Base-by-base conservation (phyloP, 257 asterid genomes). In the Oldenlandia corymbosa region DNA sequence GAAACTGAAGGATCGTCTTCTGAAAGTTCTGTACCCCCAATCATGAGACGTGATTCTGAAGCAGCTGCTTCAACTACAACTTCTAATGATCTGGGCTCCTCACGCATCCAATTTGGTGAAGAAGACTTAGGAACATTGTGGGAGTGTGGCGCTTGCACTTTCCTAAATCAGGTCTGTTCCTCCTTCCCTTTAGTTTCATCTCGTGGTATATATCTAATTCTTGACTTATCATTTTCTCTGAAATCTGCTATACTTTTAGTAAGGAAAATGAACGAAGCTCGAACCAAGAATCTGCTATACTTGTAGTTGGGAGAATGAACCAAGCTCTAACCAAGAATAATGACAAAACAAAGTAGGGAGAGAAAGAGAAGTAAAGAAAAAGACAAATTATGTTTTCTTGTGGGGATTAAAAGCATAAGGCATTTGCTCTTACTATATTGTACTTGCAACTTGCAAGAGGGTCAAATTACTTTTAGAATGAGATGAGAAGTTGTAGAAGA, bases 101-200 rank as follows among this genome's bases (percentile, higher is more conserved):
- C 39, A 31, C 59, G 79, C 51, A 56, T 48, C 52, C 65, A 13
- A 56, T 78, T 37, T 49, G 72, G 13, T 61, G 63, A 76, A 26
- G 63, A 76, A 26, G 83, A 77, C 68, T 79, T 48, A 20, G 55
- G 60, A 56, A 28, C 48, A 5, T 55, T 60, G 71, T 89, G 97
- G 97, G 76, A 80, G 63, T 89, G 97, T 65, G 51, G 75, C 17
- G 10, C 77, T 4, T 87, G 97, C 71, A 83, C 95, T 67, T 79
- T 86, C 65, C 66, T 78, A 51, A 89, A 89, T 71, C 83, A 57
- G 88, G 97, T 81, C 73, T 72, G 34, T 7, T 65, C 64, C 47
- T 49, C 24, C 55, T 46, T 34, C 37, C n/a, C 28, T 43, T 31
- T 63, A 57, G 58, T 63, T 54, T 39, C 45, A 24, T 28, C 2